Evolutionary conservation across 495 filamentous ascomycete species (phyloP), one percentile per base, ranked within the genome.

Genomic region (Neurospora africana): DNA sequence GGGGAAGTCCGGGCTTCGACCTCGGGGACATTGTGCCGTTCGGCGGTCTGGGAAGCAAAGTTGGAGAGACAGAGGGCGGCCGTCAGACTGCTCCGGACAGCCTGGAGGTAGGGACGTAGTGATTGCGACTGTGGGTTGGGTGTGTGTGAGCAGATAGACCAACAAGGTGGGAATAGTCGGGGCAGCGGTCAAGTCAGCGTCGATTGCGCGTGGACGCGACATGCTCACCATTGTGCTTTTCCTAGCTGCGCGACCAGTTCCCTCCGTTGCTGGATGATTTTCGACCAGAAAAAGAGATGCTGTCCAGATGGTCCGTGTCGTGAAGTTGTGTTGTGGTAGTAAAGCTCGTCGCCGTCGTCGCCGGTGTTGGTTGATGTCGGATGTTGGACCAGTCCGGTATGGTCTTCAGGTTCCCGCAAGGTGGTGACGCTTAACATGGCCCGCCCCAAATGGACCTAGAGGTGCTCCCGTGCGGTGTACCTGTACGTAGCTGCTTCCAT

Each of bases 21-120:
- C 81, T 98, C 95, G 27, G 96, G 96, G 36, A 98, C 95, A 85
- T 98, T 98, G 83, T 97, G 96, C 73, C 96, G 87, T 84, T 99
- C 96, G 61, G 94, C 91, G 21, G 92, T 91, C 80, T 99, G 96
- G 43, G 94, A 98, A 68, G 95, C 94, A 81, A 99, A 99, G 86
- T 99, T 95, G 81, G 93, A 94, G 68, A 99, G 90, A 68, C 93
- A 93, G 74, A 98, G 91, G 70, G 96, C 95, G 71, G 95, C 94
- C 5, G 93, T 98, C 69, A 98, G 87, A 73, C 93, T 96, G 69
- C 92, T 94, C 78, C 95, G 93, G 73, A 98, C 94, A 82, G 92
- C 94, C 84, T 96, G 94, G 72, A 98, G 93, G 80, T 99, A 99
- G 7, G 95, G 96, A 68, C 96, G 93, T 77, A 99, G 88, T 72